Evolutionary conservation across 345 rosid genomes (phyloP).

Genomic region (Camelina hispida): DNA sequence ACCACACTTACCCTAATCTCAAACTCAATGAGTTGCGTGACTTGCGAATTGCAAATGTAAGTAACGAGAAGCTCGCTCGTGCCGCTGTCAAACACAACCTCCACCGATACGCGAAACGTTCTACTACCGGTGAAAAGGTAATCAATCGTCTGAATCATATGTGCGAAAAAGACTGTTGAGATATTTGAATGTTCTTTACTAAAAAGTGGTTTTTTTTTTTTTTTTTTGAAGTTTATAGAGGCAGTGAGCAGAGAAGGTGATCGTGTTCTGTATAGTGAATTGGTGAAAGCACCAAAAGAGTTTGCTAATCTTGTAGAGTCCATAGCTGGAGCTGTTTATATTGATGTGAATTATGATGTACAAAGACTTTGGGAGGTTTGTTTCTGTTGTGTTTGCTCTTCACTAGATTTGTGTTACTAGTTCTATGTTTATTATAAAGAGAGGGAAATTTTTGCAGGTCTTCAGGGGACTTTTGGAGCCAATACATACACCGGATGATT

Average conservation of each 20-base stretch:
- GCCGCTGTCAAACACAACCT: constrained; percentile 57
- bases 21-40: constrained; percentile 48
- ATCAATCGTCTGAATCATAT: neutral
- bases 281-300: constrained; percentile 63
- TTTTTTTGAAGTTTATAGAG: constrained; percentile 40
- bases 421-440: neutral
- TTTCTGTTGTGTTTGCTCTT: constrained; percentile 29
- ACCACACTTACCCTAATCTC: constrained; percentile 51
- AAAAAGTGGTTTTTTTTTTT: neutral
- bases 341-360: constrained; percentile 48
- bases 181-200: neutral
- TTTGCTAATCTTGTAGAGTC: constrained; percentile 69
- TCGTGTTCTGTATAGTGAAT: constrained; percentile 48
- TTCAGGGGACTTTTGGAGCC: constrained; percentile 69
- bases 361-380: constrained; percentile 65
- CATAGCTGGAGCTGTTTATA: constrained; percentile 57
- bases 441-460: constrained; percentile 39
- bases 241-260: constrained; percentile 44
- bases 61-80: constrained; percentile 76
- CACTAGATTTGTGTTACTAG: neutral
- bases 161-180: too few relatives aligned
- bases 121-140: constrained; percentile 50
- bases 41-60: constrained; percentile 53
- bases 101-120: constrained; percentile 34
- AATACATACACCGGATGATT: constrained; percentile 42